phyloP scores from a whole-genome alignment of 2,329 filamentous ascomycete species.

The Tolypocladium amazonense region DNA sequence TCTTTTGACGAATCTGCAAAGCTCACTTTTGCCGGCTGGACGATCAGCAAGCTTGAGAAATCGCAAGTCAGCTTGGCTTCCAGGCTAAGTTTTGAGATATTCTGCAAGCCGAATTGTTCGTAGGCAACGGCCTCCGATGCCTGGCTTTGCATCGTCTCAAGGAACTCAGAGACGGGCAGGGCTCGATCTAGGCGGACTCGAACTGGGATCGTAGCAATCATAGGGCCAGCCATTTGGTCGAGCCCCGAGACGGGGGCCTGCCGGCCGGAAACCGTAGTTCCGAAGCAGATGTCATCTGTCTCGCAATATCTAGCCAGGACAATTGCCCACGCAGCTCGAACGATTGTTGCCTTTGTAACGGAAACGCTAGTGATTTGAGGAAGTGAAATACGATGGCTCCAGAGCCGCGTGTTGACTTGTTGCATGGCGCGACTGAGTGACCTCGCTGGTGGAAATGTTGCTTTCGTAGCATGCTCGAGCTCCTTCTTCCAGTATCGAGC shows the following conservation, averaged over 20 bases:
- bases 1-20: neutral
- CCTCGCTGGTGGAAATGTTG: neutral
- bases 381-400: neutral
- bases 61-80: neutral
- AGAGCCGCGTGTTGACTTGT: neutral
- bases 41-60: neutral
- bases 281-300: neutral
- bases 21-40: neutral
- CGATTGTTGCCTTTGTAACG: neutral
- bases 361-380: neutral
- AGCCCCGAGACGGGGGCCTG: neutral
- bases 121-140: slow-evolving; percentile 3
- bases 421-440: neutral
- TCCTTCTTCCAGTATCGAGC: neutral
- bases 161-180: neutral
- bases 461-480: neutral
- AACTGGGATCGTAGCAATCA: neutral
- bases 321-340: neutral
- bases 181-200: neutral
- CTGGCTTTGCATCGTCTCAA: slow-evolving; percentile 4
- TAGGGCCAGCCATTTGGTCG: neutral
- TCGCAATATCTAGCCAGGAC: neutral
- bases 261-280: neutral
- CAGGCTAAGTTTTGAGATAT: neutral
- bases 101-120: neutral